phyloP scores from a whole-genome alignment of 2,329 filamentous ascomycete species.

The Didymella segeticola region DNA sequence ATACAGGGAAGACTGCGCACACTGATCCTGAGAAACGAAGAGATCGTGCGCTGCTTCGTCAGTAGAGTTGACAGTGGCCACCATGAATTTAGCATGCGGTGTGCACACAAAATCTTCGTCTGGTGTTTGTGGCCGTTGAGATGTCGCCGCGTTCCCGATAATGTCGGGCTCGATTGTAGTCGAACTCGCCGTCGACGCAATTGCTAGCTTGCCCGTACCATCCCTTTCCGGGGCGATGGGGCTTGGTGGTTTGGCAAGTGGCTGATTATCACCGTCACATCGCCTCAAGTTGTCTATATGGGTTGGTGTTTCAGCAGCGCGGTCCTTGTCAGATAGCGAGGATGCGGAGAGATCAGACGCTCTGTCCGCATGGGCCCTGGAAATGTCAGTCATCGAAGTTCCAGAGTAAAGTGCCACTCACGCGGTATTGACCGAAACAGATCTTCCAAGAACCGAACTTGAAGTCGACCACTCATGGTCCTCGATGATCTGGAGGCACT shows the following conservation, averaged over 20 bases:
- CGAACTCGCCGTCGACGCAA: too few relatives aligned
- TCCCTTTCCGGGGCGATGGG: too few relatives aligned
- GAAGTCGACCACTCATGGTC: neutral
- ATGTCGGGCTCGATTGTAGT: neutral
- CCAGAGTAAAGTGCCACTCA: neutral
- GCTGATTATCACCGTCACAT: too few relatives aligned
- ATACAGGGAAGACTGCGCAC: neutral
- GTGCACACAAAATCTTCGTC: too few relatives aligned
- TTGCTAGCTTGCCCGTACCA: neutral
- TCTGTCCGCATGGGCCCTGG: neutral
- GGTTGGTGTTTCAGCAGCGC: neutral
- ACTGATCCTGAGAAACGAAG: neutral
- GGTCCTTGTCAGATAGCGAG: too few relatives aligned
- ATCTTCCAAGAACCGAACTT: neutral
- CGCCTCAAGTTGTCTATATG: too few relatives aligned
- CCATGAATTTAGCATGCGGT: neutral
- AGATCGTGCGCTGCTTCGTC: neutral
- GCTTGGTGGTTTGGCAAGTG: too few relatives aligned
- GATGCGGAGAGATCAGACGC: neutral
- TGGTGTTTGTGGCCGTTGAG: too few relatives aligned
- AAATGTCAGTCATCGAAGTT: neutral
- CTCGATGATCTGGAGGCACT: neutral
- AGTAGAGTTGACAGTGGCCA: neutral
- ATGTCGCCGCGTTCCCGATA: neutral
- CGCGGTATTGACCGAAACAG: neutral